Percentiles rank a stretch among this genome's conserved stretches.
These are phyloP conservation scores for Cyberlindnera mycetangii DNA, from an alignment of 805 yeast genomes.

Conservation along the genomic window DNA sequence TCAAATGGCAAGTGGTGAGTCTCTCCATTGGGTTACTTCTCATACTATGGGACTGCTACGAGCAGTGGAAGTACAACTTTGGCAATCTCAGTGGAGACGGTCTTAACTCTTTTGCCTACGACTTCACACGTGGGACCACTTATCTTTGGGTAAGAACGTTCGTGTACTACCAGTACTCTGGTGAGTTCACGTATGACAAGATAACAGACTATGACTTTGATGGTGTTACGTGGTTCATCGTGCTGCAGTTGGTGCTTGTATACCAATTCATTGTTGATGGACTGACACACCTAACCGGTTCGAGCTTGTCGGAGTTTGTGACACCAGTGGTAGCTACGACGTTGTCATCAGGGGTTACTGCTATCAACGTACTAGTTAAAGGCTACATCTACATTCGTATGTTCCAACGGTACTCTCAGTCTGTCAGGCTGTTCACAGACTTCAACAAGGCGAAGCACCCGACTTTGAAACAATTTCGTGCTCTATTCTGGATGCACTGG, in stretches of 20 bases:
- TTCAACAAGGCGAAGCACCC: constrained; percentile 4
- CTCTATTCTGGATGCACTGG: background rate
- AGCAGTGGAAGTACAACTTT: background rate
- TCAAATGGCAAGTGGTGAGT: background rate
- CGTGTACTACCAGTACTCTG: background rate
- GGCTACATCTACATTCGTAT: background rate
- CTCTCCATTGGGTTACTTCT: background rate
- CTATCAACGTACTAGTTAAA: no score
- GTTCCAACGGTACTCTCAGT: background rate
- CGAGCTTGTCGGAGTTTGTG: background rate
- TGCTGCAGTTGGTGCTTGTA: background rate
- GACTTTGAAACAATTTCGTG: constrained; percentile 3
- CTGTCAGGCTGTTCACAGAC: constrained; percentile 1
- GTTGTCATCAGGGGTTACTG: background rate
- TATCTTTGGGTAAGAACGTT: background rate
- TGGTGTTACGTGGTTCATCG: background rate
- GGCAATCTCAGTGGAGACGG: background rate
- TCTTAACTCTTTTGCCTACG: background rate
- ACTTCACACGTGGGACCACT: background rate
- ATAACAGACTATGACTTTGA: background rate
- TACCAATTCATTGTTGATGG: background rate
- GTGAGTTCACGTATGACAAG: background rate
- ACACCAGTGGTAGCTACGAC: background rate
- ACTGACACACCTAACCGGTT: background rate
- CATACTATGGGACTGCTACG: background rate